Conservation (phyloP, 1,139 yeast species). For the Blastobotrys aristatus region DNA sequence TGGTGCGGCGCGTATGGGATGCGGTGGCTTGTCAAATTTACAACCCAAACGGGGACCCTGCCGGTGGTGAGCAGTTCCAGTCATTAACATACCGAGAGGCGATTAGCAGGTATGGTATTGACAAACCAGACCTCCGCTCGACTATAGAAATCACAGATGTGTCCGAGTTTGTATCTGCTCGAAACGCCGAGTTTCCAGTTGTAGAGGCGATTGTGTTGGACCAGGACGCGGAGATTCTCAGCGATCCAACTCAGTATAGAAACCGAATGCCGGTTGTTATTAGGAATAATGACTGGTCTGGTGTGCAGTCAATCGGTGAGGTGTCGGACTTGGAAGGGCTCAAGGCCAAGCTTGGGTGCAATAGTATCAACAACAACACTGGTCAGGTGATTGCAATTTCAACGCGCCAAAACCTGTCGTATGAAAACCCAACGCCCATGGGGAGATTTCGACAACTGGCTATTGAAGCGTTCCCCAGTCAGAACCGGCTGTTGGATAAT, state of each 20-base stretch:
- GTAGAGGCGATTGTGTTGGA: conserved; percentile 67
- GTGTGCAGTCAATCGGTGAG: conserved; percentile 36
- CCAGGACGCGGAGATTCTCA: conserved; percentile 41
- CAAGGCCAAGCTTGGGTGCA: conserved; percentile 10
- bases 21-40: not conserved
- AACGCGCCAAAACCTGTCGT: conserved; percentile 59
- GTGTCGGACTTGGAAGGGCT: conserved; percentile 20
- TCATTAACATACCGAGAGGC: conserved; percentile 60
- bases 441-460: conserved; percentile 80
- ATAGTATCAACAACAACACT: conserved; percentile 22
- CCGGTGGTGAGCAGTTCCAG: not conserved
- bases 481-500: conserved; percentile 38
- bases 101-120: conserved; percentile 74
- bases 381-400: conserved; percentile 79
- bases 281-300: conserved; percentile 1
- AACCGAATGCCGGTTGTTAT: conserved; percentile 54
- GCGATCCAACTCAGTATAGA: conserved; percentile 46
- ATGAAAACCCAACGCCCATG: conserved; percentile 93
- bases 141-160: conserved; percentile 48
- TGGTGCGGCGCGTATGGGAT: conserved; percentile 55
- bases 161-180: conserved; percentile 38
- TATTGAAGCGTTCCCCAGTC: conserved; percentile 47
- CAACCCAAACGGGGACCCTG: not conserved
- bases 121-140: conserved; percentile 81
- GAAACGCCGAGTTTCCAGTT: conserved; percentile 49